phyloP scores from a whole-genome alignment of 78 protist genomes.

The Dictyostelium purpureum region DNA sequence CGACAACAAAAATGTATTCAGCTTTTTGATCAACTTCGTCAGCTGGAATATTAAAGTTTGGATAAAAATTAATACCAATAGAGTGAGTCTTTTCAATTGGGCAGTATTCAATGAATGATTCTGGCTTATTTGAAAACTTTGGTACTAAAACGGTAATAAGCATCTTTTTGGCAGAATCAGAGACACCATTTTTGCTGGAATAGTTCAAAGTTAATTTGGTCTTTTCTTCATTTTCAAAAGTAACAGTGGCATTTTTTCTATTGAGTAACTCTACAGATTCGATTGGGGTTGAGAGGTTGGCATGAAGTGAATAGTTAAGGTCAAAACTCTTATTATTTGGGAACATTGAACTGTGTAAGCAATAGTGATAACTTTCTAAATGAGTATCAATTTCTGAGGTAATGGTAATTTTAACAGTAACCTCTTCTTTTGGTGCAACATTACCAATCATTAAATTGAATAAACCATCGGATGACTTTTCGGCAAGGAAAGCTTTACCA shows the following conservation, averaged over 20 bases:
- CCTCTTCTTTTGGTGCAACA: slow-evolving; percentile 41
- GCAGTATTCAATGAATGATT: slow-evolving; percentile 2
- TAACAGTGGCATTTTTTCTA: not conserved
- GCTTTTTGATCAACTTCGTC: slow-evolving; percentile 56
- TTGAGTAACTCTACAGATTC: not conserved
- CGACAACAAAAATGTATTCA: slow-evolving; percentile 57
- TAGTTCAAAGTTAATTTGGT: not conserved
- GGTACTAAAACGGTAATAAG: slow-evolving; percentile 15
- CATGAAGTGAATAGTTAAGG: not conserved
- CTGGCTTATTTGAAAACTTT: slow-evolving; percentile 11
- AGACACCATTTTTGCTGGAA: not conserved
- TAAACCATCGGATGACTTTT: slow-evolving; percentile 24
- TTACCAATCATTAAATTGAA: slow-evolving; percentile 31
- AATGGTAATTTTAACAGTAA: not conserved
- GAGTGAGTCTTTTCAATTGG: slow-evolving; percentile 17
- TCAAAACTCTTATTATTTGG: not conserved
- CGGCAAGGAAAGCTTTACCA: slow-evolving; percentile 62
- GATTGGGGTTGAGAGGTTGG: slow-evolving; percentile 15
- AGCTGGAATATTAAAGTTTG: not conserved
- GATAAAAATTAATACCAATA: slow-evolving; percentile 44
- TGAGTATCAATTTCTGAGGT: slow-evolving; percentile 44
- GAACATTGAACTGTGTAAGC: slow-evolving; percentile 46
- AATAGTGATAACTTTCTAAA: slow-evolving; percentile 12
- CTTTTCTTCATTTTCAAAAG: not conserved
- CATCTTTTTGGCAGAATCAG: not conserved